A percentile compares a stretch with the other conserved stretches of the same genome.
phyloP scores from a whole-genome alignment of 257 asterid genomes.

The Solanum lycopersicoides region DNA sequence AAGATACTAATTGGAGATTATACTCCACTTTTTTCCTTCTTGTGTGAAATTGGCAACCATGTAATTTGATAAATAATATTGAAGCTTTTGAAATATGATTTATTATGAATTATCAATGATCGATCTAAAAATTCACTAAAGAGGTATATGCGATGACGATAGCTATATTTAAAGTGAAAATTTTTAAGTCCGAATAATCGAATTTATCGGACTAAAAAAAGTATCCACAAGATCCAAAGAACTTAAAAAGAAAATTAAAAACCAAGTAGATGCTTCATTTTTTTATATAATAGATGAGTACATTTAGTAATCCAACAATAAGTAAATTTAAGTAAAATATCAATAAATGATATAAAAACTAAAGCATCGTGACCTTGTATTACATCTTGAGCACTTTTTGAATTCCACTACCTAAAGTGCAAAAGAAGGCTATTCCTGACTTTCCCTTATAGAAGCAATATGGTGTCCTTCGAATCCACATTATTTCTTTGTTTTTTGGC shows the following conservation, averaged over 20 bases:
- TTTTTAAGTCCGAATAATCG: rapidly evolving
- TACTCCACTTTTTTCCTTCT: not conserved
- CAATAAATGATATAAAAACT: not conserved
- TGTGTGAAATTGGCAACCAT: not conserved
- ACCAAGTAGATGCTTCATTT: not conserved
- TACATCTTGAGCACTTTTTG: not conserved
- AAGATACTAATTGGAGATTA: not conserved
- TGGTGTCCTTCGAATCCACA: not conserved
- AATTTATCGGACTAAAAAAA: not conserved
- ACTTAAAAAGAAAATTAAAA: not conserved
- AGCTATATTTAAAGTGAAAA: not conserved
- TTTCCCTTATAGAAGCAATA: not conserved
- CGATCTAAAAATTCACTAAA: not conserved
- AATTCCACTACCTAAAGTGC: not conserved
- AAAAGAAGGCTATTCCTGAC: not conserved
- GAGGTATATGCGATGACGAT: not conserved
- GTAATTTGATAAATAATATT: not conserved
- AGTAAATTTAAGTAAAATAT: not conserved
- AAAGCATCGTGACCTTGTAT: not conserved
- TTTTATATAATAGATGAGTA: not conserved
- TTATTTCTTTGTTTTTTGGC: not conserved
- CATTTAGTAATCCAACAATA: not conserved
- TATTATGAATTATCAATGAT: not conserved
- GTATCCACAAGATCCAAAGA: not conserved
- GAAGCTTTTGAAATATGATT: not conserved